Conservation (phyloP, 1,139 yeast genomes). For the Taiozyma sp. region DNA sequence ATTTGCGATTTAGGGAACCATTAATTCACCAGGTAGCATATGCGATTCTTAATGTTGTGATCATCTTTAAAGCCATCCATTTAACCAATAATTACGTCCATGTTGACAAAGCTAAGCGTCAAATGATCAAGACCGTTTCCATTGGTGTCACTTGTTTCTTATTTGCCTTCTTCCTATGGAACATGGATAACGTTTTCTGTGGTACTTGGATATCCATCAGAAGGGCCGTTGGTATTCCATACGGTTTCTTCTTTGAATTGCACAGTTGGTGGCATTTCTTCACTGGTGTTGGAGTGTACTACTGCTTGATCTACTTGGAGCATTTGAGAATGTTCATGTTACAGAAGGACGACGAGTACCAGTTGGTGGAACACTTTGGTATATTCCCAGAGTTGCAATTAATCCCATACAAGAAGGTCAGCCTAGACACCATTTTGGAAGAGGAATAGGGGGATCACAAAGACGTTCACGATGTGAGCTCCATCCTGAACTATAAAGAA, state of each 20-base stretch:
- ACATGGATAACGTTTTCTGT: conserved; percentile 79
- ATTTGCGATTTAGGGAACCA: conserved; percentile 71
- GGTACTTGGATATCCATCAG: conserved; percentile 53
- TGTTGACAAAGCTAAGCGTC: conserved; percentile 40
- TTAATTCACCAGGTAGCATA: conserved; percentile 66
- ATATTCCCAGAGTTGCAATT: conserved; percentile 37
- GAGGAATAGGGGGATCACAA: background rate
- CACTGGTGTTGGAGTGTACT: conserved; percentile 86
- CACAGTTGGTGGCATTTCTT: conserved; percentile 98
- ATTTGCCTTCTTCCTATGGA: conserved; percentile 76
- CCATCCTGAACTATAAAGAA: background rate
- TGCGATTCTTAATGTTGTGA: conserved; percentile 50
- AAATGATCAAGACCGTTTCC: conserved; percentile 50
- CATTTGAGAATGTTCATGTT: conserved; percentile 60
- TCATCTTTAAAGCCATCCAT: conserved; percentile 49
- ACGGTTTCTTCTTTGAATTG: conserved; percentile 82
- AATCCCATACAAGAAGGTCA: background rate
- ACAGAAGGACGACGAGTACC: conserved; percentile 47
- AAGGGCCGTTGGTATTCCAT: conserved; percentile 72
- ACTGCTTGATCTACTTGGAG: conserved; percentile 53
- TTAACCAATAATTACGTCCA: conserved; percentile 49
- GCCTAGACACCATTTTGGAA: background rate
- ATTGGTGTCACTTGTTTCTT: conserved; percentile 60
- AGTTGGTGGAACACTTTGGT: conserved; percentile 47
- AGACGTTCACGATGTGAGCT: background rate